Base-by-base conservation (phyloP, 2,329 filamentous ascomycete genomes). In the Esteya vermicola region DNA sequence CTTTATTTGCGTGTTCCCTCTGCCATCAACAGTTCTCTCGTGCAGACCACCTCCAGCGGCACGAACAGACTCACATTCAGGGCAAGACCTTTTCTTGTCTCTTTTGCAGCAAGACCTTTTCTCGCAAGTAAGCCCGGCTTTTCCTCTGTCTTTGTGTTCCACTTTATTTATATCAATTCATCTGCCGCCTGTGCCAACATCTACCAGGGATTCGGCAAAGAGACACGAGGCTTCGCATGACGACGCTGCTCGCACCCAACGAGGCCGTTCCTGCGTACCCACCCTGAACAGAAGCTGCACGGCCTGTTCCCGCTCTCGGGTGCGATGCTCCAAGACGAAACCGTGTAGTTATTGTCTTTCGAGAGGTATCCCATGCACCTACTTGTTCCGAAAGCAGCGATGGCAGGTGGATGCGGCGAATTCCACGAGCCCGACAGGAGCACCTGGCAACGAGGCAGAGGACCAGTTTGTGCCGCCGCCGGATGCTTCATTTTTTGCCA, bases 211-310 rank as follows among this genome's bases (percentile, higher is more conserved):
- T 32, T 26, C 27, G 6, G 19, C 21, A 7, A 38, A 38, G 26
- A 21, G 36, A 28, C 36, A 38, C 27, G 20, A 25, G 28, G 14
- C 19, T 7, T 31, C 18, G 14, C 36, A 38, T 23, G 27, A 28
- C 21, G n/a, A n/a, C 9, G 25, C 27, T 14, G 27, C 36, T 14
- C n/a, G 27, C 7, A 28, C 26, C 19, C 27, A 25, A 9, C 12
- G 21, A 3, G 19, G 20, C 9, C 19, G 23, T 4, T 13, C 26
- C 19, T 13, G 7, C 14, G 16, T 10, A 18, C 10, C 27, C 8
- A 38, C 36, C 13, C 16, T 38, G 18, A 38, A 38, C 36, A 36
- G 20, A 13, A 36, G 34, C 34, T 36, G 34, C 20, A 36, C 22
- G 12, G 34, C 34, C 9, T 36, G 34, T 21, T 36, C 34, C 9